Percentiles rank a stretch among this genome's conserved stretches.
Evolutionary conservation across 2,329 filamentous ascomycete genomes (phyloP).

Genomic region (Beauveria australis): DNA sequence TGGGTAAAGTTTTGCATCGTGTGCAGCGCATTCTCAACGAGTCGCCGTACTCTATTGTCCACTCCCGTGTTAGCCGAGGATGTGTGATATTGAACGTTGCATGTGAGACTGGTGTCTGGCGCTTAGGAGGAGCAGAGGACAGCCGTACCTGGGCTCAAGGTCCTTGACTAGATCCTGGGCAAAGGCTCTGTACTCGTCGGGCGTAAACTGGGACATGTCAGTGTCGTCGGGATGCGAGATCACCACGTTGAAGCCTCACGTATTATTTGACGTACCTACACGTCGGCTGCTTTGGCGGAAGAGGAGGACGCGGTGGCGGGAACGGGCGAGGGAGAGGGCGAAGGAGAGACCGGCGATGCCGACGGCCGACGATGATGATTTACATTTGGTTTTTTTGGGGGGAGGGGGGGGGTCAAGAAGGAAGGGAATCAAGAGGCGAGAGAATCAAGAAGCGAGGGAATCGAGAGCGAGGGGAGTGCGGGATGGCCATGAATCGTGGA

Average conservation of each 20-base stretch:
- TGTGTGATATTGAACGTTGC: no score
- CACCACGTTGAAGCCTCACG: conserved; percentile 22
- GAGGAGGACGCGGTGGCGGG: conserved; percentile 38
- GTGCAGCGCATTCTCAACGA: conserved; percentile 8
- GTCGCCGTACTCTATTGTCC: conserved; percentile 7
- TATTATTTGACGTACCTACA: no score
- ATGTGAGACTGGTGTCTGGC: no score
- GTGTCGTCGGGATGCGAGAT: conserved; percentile 30
- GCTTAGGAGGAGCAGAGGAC: no score
- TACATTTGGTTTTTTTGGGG: conserved; percentile 9
- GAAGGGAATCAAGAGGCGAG: no score
- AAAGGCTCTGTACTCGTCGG: conserved; percentile 7
- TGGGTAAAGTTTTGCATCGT: conserved; percentile 15
- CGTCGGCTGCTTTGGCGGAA: conserved; percentile 18
- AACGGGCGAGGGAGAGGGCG: conserved; percentile 30
- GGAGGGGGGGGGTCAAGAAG: no score
- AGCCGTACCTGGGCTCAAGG: not conserved
- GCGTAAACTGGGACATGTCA: conserved; percentile 11
- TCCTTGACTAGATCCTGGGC: conserved; percentile 7
- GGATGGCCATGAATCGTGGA: no score
- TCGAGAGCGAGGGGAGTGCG: no score
- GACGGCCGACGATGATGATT: conserved; percentile 35
- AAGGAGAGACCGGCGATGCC: conserved; percentile 32
- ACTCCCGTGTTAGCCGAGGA: no score
- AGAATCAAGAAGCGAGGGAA: no score